Conservation (phyloP, 192 early-diverging fungal genomes). For the Backusella tuberculispora region DNA sequence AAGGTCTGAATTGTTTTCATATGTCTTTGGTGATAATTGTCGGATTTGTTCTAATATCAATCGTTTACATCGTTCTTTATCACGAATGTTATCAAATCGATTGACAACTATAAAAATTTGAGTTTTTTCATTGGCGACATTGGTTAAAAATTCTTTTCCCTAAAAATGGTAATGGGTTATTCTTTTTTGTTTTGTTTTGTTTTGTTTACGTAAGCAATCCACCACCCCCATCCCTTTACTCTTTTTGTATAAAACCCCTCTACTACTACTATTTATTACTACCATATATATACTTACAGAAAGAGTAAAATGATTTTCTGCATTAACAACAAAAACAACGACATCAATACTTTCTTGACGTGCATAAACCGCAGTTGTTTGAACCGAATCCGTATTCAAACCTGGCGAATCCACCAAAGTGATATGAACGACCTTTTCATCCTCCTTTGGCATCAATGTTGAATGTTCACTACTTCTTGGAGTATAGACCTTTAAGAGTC, state of each 20-base stretch:
- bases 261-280: too few relatives aligned
- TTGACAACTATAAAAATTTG: constrained; percentile 99
- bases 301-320: constrained; percentile 99
- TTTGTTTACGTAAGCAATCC: constrained; percentile 18
- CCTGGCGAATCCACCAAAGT: constrained; percentile 97
- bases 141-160: constrained; percentile 93
- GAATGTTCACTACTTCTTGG: constrained; percentile 62
- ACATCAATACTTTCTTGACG: constrained; percentile 98
- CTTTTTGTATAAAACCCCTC: neutral
- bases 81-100: constrained; percentile 88
- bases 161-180: neutral
- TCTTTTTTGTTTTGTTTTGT: too few relatives aligned
- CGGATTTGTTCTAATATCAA: constrained; percentile 94
- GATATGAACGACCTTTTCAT: constrained; percentile 74
- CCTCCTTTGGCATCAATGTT: constrained; percentile 67
- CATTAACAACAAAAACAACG: constrained; percentile 96
- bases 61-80: constrained; percentile 90
- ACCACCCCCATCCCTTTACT: neutral
- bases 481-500: constrained; percentile 59
- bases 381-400: constrained; percentile 94
- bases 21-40: constrained; percentile 90
- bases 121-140: constrained; percentile 95
- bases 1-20: constrained; percentile 80
- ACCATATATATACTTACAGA: constrained; percentile 80
- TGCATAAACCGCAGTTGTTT: constrained; percentile 93